phyloP scores from a whole-genome alignment of 2,329 filamentous ascomycete species.

The Phyllosticta ampelicida region DNA sequence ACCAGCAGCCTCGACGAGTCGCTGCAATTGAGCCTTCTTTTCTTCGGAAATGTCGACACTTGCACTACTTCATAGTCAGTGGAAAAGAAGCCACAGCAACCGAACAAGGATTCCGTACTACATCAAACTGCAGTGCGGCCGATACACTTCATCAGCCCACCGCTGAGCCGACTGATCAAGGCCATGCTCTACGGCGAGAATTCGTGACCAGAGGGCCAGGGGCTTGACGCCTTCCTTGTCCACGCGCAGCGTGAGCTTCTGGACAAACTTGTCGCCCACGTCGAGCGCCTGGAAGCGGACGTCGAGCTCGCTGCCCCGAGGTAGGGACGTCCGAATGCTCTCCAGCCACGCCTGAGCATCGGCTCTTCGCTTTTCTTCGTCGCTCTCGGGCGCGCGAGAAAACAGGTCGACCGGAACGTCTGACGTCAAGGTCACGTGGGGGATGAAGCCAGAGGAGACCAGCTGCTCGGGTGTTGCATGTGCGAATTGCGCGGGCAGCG shows the following conservation, averaged over 20 bases:
- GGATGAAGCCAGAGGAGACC: slow-evolving; percentile 23
- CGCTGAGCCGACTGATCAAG: slow-evolving; percentile 14
- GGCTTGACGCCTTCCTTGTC: slow-evolving; percentile 20
- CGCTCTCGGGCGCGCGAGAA: neutral
- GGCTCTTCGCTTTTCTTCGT: slow-evolving; percentile 5
- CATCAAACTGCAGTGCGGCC: slow-evolving; percentile 31
- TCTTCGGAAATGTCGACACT: slow-evolving; percentile 13
- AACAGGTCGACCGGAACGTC: slow-evolving; percentile 21
- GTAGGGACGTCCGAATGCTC: slow-evolving; percentile 12
- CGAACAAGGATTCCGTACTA: slow-evolving; percentile 25
- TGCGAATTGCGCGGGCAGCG: slow-evolving; percentile 23
- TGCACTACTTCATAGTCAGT: neutral
- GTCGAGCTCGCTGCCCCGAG: slow-evolving; percentile 12
- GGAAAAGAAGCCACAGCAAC: neutral
- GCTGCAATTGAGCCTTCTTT: slow-evolving; percentile 16
- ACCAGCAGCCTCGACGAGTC: slow-evolving; percentile 17
- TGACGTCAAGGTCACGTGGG: slow-evolving; percentile 33
- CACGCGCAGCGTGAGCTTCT: slow-evolving; percentile 30
- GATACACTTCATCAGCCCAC: slow-evolving; percentile 25
- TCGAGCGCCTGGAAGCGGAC: slow-evolving; percentile 22
- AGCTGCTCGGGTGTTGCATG: slow-evolving; percentile 18
- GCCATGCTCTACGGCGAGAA: slow-evolving; percentile 19
- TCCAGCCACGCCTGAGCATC: slow-evolving; percentile 30
- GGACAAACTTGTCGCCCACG: slow-evolving; percentile 28
- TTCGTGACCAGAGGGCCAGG: slow-evolving; percentile 19